Conservation (phyloP, 208 protist species). For the Porcisia hertigi region DNA sequence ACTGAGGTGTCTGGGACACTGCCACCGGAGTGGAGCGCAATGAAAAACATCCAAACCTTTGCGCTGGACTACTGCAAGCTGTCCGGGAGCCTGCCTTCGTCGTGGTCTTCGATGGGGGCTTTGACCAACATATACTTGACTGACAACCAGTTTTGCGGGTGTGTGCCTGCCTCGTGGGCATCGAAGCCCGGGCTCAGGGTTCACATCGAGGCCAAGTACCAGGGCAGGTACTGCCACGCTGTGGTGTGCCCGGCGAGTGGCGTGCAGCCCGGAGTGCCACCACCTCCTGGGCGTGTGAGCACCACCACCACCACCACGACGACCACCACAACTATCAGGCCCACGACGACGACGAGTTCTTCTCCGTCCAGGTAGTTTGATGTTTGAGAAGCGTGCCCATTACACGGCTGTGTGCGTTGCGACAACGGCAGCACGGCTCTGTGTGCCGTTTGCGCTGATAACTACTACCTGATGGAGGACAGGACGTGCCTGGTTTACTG, state of each 20-base stretch:
- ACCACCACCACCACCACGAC: too few species aligned
- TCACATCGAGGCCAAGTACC: background rate
- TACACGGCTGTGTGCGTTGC: too few species aligned
- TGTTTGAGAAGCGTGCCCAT: too few species aligned
- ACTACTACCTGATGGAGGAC: background rate
- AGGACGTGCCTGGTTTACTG: background rate
- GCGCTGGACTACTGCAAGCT: background rate
- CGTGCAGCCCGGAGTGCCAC: too few species aligned
- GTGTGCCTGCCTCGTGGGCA: slow-evolving; percentile 6
- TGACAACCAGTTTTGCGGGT: background rate
- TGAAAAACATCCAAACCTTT: too few species aligned
- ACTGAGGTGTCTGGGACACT: too few species aligned
- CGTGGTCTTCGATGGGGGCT: background rate
- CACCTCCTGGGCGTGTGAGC: too few species aligned
- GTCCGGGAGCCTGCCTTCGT: background rate
- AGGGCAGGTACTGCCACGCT: background rate
- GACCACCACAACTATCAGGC: too few species aligned
- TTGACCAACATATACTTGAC: background rate
- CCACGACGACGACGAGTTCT: too few species aligned
- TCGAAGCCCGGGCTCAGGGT: background rate
- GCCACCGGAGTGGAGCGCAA: too few species aligned
- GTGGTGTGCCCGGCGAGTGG: background rate
- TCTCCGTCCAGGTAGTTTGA: too few species aligned
- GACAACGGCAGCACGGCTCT: background rate
- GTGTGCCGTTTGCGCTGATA: background rate